Evolutionary conservation across 768 basidiomycete genomes (phyloP).

Genomic region (Phylloporus sp.): DNA sequence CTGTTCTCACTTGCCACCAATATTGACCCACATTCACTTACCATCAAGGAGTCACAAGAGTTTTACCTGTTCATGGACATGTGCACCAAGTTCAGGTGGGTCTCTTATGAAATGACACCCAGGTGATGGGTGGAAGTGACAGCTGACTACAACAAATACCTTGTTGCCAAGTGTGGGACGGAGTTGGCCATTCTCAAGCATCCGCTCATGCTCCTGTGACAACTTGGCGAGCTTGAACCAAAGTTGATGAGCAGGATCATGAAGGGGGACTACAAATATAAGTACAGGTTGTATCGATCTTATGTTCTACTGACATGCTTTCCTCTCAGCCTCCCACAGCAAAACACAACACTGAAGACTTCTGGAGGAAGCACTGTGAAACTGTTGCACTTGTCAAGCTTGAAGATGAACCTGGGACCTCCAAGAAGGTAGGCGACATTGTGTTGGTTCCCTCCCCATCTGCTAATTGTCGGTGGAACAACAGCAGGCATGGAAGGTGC

Average conservation of each 20-base stretch:
- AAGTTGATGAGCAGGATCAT: slow-evolving; percentile 5
- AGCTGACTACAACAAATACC: not conserved
- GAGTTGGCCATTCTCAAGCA: not conserved
- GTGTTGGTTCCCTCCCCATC: not conserved
- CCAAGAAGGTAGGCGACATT: not conserved
- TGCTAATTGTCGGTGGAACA: no score
- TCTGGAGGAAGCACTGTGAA: slow-evolving; percentile 1
- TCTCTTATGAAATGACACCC: not conserved
- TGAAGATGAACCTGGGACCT: not conserved
- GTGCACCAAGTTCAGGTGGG: not conserved
- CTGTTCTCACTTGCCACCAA: not conserved
- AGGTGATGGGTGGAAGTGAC: not conserved
- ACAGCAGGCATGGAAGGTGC: not conserved
- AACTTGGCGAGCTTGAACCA: not conserved
- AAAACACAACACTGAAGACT: not conserved
- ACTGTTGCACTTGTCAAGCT: not conserved
- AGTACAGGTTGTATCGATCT: not conserved
- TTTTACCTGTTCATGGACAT: slow-evolving; percentile 1
- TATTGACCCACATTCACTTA: not conserved
- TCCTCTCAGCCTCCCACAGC: not conserved
- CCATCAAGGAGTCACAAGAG: not conserved
- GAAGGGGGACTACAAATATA: slow-evolving; percentile 12
- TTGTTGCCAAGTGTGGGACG: not conserved
- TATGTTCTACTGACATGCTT: not conserved
- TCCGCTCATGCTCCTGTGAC: not conserved